These are phyloP conservation scores for Phytophthora aleatoria DNA, from an alignment of 352 stramenopile genomes.

Conservation along the genomic window DNA sequence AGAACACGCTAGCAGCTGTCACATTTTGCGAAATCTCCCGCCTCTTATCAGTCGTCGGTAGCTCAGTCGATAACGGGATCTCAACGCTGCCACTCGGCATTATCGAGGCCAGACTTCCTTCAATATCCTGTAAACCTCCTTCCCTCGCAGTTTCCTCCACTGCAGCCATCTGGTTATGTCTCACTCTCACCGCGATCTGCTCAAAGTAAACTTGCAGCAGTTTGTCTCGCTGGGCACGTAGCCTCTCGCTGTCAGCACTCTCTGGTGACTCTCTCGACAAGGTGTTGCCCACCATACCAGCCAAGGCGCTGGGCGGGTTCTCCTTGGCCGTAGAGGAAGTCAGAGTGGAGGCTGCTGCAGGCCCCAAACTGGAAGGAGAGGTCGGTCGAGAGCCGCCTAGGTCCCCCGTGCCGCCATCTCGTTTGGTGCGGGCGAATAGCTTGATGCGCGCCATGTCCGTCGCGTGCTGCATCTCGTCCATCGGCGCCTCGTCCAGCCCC, in stretches of 20 bases:
- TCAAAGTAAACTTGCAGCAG: slow-evolving; percentile 51
- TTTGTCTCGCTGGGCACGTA: slow-evolving; percentile 41
- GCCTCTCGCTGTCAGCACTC: slow-evolving; percentile 38
- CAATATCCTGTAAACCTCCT: not conserved
- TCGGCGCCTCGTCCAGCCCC: slow-evolving; percentile 52
- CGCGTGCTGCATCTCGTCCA: slow-evolving; percentile 66
- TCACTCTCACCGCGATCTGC: slow-evolving; percentile 32
- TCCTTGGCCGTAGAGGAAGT: slow-evolving; percentile 26
- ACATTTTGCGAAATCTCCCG: slow-evolving; percentile 23
- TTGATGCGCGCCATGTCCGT: slow-evolving; percentile 61
- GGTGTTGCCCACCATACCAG: slow-evolving; percentile 43
- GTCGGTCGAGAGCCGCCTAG: slow-evolving; percentile 5
- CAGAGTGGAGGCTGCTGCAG: not conserved
- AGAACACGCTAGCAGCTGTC: slow-evolving; percentile 47
- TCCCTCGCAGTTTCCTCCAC: not conserved
- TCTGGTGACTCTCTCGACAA: slow-evolving; percentile 48
- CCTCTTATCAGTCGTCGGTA: not conserved
- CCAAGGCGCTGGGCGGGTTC: slow-evolving; percentile 37
- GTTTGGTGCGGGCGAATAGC: slow-evolving; percentile 40
- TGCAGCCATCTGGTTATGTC: not conserved
- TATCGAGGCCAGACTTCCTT: not conserved
- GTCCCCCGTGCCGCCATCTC: not conserved
- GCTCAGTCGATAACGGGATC: not conserved
- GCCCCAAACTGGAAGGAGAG: slow-evolving; percentile 12
- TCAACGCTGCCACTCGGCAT: not conserved